Conservation (phyloP, 495 filamentous ascomycete species). For the Aspergillus avenaceus region DNA sequence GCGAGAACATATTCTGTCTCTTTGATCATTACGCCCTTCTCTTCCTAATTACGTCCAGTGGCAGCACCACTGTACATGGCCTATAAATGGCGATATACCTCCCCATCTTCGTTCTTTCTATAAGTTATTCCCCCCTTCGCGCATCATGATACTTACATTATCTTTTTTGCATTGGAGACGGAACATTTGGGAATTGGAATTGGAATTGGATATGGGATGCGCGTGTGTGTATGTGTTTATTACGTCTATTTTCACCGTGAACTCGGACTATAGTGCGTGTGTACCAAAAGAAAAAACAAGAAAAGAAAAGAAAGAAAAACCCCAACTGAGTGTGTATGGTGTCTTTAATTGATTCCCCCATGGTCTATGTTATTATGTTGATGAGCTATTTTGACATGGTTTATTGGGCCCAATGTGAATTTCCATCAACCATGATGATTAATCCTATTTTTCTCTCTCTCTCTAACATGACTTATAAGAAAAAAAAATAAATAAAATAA, state of each 20-base stretch:
- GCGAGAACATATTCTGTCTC: constrained; percentile 8
- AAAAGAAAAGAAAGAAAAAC: too few relatives aligned
- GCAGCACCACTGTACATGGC: neutral
- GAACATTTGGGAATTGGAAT: constrained; percentile 9
- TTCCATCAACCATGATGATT: neutral
- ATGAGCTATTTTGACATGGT: neutral
- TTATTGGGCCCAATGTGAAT: neutral
- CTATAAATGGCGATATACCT: constrained; percentile 6
- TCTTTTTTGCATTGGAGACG: constrained; percentile 12
- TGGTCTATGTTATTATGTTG: constrained; percentile 1
- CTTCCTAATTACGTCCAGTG: neutral
- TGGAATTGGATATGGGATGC: constrained; percentile 11
- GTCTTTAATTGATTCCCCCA: constrained; percentile 1
- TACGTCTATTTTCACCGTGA: neutral
- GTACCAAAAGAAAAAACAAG: constrained; percentile 23
- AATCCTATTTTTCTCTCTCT: neutral
- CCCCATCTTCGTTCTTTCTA: constrained; percentile 1
- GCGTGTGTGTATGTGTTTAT: constrained; percentile 3
- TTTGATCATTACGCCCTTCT: neutral
- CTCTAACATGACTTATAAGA: too few relatives aligned
- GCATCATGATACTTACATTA: constrained; percentile 2
- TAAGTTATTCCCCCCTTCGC: neutral
- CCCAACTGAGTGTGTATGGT: constrained; percentile 1
- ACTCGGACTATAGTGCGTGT: constrained; percentile 4
- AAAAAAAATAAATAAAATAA: too few relatives aligned